A percentile compares a stretch with the other conserved stretches of the same genome.
phyloP scores from a whole-genome alignment of 164 flowering plant species.

The Macadamia integrifolia region DNA sequence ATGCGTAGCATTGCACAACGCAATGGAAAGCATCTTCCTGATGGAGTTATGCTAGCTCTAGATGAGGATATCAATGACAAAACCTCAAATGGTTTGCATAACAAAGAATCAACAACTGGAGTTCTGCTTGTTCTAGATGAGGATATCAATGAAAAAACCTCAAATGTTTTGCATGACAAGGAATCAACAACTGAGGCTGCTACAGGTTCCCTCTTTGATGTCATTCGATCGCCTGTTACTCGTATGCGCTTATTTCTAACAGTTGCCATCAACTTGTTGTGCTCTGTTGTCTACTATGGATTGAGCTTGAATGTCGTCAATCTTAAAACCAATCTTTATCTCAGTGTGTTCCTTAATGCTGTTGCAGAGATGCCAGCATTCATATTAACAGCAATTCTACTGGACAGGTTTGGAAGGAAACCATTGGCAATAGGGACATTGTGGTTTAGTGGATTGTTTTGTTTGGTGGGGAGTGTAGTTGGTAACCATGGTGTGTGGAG shows the following conservation, averaged over 20 bases:
- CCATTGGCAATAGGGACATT: slow-evolving; percentile 62
- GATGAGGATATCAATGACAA: slow-evolving; percentile 17
- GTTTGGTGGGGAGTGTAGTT: slow-evolving; percentile 45
- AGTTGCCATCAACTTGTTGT: slow-evolving; percentile 52
- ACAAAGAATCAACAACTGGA: background rate
- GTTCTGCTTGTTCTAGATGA: slow-evolving; percentile 46
- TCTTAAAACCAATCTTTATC: slow-evolving; percentile 72
- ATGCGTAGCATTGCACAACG: slow-evolving; percentile 60
- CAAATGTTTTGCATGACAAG: background rate
- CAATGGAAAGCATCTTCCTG: slow-evolving; percentile 53
- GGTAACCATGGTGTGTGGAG: slow-evolving; percentile 33
- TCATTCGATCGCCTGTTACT: slow-evolving; percentile 46
- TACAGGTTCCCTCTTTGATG: slow-evolving; percentile 55
- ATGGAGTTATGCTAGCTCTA: slow-evolving; percentile 37
- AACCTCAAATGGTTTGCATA: background rate
- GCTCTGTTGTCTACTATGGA: slow-evolving; percentile 81
- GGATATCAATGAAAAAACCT: background rate
- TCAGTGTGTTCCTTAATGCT: slow-evolving; percentile 66
- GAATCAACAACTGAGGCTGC: slow-evolving; percentile 13
- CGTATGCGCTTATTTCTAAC: slow-evolving; percentile 53
- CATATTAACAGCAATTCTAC: slow-evolving; percentile 53
- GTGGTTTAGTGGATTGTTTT: slow-evolving; percentile 76
- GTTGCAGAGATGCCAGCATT: slow-evolving; percentile 88
- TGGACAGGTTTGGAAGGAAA: slow-evolving; percentile 62
- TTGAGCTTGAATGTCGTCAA: slow-evolving; percentile 84